A percentile compares a stretch with the other conserved stretches of the same genome.
phyloP scores from a whole-genome alignment of 2,329 filamentous ascomycete species.

The Uncinocarpus reesii region DNA sequence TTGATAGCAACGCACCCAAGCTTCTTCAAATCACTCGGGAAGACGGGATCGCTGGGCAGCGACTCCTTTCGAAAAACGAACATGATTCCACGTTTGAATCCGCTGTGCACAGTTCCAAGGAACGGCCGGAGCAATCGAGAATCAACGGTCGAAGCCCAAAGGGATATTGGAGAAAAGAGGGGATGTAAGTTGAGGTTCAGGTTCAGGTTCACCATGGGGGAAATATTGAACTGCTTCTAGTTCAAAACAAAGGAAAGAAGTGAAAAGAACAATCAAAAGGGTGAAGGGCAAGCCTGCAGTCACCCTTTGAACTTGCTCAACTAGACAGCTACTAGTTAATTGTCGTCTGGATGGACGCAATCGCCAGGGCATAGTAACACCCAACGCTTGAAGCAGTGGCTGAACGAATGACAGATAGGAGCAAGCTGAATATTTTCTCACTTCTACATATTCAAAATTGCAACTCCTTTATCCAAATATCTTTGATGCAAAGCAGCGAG shows the following conservation, averaged over 20 bases:
- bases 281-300: neutral
- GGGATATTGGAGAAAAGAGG: slow-evolving; percentile 1
- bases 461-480: too few species aligned
- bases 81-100: slow-evolving; percentile 43
- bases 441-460: too few species aligned
- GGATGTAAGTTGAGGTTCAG: slow-evolving; percentile 1
- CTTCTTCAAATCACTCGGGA: slow-evolving; percentile 53
- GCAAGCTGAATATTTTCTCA: too few species aligned
- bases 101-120: neutral
- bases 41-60: slow-evolving; percentile 61
- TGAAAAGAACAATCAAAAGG: neutral
- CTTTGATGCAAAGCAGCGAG: too few species aligned
- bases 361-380: too few species aligned
- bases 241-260: neutral
- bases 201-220: slow-evolving; percentile 9
- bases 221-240: neutral
- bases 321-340: neutral
- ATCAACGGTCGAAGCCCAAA: slow-evolving; percentile 2
- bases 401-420: too few species aligned
- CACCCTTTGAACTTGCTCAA: neutral
- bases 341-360: too few species aligned
- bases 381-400: too few species aligned
- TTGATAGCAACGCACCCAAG: slow-evolving; percentile 52
- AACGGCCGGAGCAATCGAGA: slow-evolving; percentile 7
- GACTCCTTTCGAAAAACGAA: slow-evolving; percentile 60